Percentiles rank a stretch among this genome's conserved stretches.
Conservation (phyloP, 495 filamentous ascomycete species). For the Friedmanniomyces endolithicus region DNA sequence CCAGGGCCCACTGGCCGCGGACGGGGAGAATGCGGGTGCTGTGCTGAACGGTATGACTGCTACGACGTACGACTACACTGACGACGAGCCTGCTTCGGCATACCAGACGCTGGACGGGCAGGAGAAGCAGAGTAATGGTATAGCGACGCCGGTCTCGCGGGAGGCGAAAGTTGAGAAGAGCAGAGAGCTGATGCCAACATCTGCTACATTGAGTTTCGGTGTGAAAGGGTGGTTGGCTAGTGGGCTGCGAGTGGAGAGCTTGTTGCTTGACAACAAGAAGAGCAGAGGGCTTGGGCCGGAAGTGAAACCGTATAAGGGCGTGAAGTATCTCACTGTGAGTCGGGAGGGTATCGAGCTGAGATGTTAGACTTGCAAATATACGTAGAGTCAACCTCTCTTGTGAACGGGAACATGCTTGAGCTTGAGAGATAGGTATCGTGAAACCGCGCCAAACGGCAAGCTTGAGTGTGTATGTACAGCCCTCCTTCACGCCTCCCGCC, state of each 20-base stretch:
- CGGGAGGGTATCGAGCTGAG: constrained; percentile 70
- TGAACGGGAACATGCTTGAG: no score
- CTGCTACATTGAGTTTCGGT: constrained; percentile 73
- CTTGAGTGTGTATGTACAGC: constrained; percentile 10
- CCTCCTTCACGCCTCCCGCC: background rate
- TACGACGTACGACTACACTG: constrained; percentile 37
- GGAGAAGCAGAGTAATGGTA: constrained; percentile 14
- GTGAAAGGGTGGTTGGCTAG: constrained; percentile 93
- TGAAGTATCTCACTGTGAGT: constrained; percentile 92
- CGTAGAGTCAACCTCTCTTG: background rate
- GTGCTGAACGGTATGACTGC: constrained; percentile 12
- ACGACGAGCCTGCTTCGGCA: constrained; percentile 45
- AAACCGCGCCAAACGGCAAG: background rate
- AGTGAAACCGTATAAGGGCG: constrained; percentile 92
- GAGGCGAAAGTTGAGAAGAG: constrained; percentile 52
- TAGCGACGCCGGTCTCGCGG: constrained; percentile 24
- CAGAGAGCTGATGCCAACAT: constrained; percentile 79
- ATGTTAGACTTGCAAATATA: constrained; percentile 33
- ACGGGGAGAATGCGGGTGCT: constrained; percentile 43
- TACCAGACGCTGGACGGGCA: constrained; percentile 35
- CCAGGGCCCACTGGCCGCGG: constrained; percentile 49
- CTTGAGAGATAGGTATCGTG: no score
- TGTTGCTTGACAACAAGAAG: constrained; percentile 71
- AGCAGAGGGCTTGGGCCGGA: constrained; percentile 76
- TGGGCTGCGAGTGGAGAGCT: constrained; percentile 82